Conservation (phyloP, 306 rosid genomes). For the Quercus cerris region DNA sequence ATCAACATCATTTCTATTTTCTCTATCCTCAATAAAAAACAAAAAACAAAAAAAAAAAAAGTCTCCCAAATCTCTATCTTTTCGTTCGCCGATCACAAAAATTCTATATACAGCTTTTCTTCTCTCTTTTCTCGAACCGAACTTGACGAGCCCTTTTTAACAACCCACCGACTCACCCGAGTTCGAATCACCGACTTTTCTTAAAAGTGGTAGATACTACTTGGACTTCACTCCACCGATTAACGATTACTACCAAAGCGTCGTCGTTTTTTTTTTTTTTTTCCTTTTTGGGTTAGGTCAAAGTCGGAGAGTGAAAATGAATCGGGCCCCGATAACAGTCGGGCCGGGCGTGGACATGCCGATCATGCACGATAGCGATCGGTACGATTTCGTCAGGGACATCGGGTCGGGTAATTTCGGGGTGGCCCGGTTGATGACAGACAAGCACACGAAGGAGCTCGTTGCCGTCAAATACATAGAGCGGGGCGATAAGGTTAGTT, state of each 20-base stretch:
- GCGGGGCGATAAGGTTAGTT: conserved; percentile 81
- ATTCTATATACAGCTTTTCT: not conserved
- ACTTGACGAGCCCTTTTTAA: not conserved
- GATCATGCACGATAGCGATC: conserved; percentile 90
- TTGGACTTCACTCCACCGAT: not conserved
- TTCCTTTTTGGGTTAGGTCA: not conserved
- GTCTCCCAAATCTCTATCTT: conserved; percentile 9
- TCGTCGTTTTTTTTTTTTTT: conserved; percentile 6
- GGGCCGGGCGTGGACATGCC: conserved; percentile 84
- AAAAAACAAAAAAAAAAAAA: not conserved
- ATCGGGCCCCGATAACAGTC: conserved; percentile 62
- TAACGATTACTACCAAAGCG: not conserved
- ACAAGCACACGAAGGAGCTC: conserved; percentile 75
- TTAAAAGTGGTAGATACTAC: not conserved
- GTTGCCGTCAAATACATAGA: conserved; percentile 92
- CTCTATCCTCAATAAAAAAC: not conserved
- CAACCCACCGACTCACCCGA: not conserved
- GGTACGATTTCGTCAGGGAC: conserved; percentile 78
- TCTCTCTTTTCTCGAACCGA: not conserved
- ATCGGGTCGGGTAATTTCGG: conserved; percentile 95
- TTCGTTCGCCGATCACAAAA: not conserved
- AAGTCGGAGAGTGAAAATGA: conserved; percentile 41
- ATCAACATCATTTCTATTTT: not conserved
- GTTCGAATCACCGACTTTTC: not conserved
- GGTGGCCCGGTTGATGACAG: conserved; percentile 85